Base-by-base conservation (phyloP, 1,139 yeast genomes). In the Scheffersomyces stambukii region DNA sequence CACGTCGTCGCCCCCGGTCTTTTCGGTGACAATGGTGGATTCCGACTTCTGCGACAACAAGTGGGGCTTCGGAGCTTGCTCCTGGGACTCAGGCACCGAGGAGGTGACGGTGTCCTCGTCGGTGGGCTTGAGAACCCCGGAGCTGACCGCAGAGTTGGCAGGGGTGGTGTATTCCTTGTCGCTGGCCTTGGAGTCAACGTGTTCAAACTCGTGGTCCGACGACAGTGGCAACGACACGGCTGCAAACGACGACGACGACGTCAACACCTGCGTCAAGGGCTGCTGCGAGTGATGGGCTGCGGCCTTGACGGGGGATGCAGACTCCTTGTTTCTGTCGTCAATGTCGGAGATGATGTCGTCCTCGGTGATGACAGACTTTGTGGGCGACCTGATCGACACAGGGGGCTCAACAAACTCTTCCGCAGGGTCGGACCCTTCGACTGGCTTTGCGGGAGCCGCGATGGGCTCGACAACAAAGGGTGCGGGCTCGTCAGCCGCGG, bases 241-340 rank as follows among this genome's bases (percentile, higher is more conserved):
- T 9, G 70, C 70, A 48, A 59, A 65, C 4, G 71, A 63, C 1
- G 69, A 62, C 6, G 51, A 47, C 2, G 61, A 40, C 3, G 70
- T 59, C 33, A 51, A 51, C 4, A 58, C 61, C 21, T 57, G 59
- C 21, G 38, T 29, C 19, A 36, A 33, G 12, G 27, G 19, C 21
- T 30, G 31, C 6, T 10, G 18, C 9, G 25, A 25, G 8, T 23
- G 25, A 10, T 18, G 18, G 16, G 28, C 14, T n/a, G 31, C 19
- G 8, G 18, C 18, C 6, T 28, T 24, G 6, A 16, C 24, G 13
- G 10, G 13, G 8, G 8, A n/a, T 19, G 16, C 17, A 9, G 15
- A 13, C n/a, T 16, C 8, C 8, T 20, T 13, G 11, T 20, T 21
- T 16, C 23, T 31, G 16, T 28, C 24, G 12, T 29, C 42, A 31